phyloP scores from a whole-genome alignment of 495 filamentous ascomycete genomes.

The Neurospora cerealis region DNA sequence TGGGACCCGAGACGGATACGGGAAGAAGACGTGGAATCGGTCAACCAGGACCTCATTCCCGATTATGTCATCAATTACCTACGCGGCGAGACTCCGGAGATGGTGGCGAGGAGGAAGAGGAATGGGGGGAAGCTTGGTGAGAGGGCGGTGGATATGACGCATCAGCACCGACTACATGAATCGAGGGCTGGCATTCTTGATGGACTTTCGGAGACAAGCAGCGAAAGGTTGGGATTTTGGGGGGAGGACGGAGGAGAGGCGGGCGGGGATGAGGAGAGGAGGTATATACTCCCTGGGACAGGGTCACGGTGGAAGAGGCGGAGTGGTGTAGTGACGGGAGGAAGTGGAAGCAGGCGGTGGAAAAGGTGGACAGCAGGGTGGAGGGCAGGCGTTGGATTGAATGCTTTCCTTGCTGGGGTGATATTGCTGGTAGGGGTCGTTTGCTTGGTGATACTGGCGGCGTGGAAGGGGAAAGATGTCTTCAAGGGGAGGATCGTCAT shows the following conservation, averaged over 20 bases:
- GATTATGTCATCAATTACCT: constrained; percentile 39
- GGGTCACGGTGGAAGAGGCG: background rate
- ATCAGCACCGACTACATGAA: constrained; percentile 13
- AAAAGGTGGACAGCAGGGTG: constrained; percentile 21
- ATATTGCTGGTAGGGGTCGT: constrained; percentile 30
- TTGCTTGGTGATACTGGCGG: constrained; percentile 25
- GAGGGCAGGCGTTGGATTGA: constrained; percentile 31
- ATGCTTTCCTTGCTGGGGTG: constrained; percentile 24
- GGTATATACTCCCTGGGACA: background rate
- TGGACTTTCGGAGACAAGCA: constrained; percentile 7
- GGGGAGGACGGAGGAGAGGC: background rate
- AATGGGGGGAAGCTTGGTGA: constrained; percentile 26
- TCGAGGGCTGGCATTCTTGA: constrained; percentile 29
- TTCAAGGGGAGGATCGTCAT: constrained; percentile 22
- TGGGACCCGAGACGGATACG: constrained; percentile 14
- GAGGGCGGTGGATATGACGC: constrained; percentile 20
- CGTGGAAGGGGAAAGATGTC: constrained; percentile 13
- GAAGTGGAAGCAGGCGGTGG: constrained; percentile 1
- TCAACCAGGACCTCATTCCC: constrained; percentile 30
- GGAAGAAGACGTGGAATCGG: constrained; percentile 9
- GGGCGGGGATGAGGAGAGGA: constrained; percentile 10
- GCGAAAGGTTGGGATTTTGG: background rate
- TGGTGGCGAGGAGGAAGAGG: constrained; percentile 27
- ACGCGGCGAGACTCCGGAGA: constrained; percentile 33
- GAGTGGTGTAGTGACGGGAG: background rate